These are phyloP conservation scores for Metrosideros polymorpha DNA, from an alignment of 441 rosid species.

Conservation along the genomic window DNA sequence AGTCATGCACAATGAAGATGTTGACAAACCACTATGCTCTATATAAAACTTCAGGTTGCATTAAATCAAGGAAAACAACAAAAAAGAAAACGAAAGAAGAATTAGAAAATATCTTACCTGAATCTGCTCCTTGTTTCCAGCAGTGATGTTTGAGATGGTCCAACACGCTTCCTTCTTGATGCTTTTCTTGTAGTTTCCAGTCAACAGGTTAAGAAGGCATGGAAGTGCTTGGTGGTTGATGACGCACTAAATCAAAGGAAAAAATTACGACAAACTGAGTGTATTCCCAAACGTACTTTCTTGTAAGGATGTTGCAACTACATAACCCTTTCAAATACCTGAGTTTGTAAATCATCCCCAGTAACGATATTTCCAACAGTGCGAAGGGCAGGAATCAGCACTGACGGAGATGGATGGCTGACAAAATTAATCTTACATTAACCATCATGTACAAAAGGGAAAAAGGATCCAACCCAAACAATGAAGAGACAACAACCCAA, in stretches of 20 bases:
- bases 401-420: constrained; percentile 78
- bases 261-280: not conserved
- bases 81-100: not conserved
- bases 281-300: not conserved
- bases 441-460: not conserved
- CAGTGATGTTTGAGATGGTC: constrained; percentile 93
- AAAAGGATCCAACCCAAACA: not conserved
- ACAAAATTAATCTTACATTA: not conserved
- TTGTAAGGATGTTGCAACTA: not conserved
- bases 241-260: constrained; percentile 35
- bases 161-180: constrained; percentile 92
- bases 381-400: constrained; percentile 90
- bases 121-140: constrained; percentile 88
- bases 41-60: not conserved
- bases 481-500: not conserved
- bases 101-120: constrained; percentile 32
- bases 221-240: constrained; percentile 68
- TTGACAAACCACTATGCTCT: not conserved
- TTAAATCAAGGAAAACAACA: not conserved
- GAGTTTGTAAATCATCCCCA: constrained; percentile 81
- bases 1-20: not conserved
- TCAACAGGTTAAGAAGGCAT: constrained; percentile 57
- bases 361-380: constrained; percentile 82
- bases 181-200: constrained; percentile 66
- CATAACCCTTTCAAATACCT: constrained; percentile 29